Base-by-base conservation (phyloP, 176 grass and related monocot genomes). In the Carex parvula region DNA sequence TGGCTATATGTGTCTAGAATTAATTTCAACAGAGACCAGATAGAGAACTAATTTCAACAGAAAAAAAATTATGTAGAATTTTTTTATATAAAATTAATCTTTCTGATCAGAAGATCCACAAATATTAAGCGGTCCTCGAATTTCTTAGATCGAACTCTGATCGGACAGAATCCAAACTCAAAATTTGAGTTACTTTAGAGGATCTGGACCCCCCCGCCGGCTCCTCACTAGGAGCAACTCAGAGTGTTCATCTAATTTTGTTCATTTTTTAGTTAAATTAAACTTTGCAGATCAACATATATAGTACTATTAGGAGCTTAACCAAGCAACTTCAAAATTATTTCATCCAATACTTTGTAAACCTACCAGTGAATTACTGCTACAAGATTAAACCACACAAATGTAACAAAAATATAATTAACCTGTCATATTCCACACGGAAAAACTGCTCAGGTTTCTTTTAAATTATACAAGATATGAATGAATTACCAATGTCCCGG, bases 401-500 rank as follows among this genome's bases (percentile, higher is more conserved):
- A 16, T 79, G 20, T 35, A 35, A 58, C 54, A 13, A 79, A 14
- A 24, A 79, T 33, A 79, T 15, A 50, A 11, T 44, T 44, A 58
- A 9, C 60, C 1, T 26, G 32, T 79, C 16, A 59, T 39, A 4
- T 60, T 32, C 53, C 14, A 58, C 8, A 60, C 2, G 2, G 52
- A 62, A 37, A 70, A 46, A 7, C 57, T 41, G 12, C 7, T n/a
- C 26, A 59, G 14, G 17, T 63, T 61, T 44, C 21, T 63, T 37
- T 39, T 64, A 63, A 35, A 81, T 74, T 10, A n/a, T 8, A 41
- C 10, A 24, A 24, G 14, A 52, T 52, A 26, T 81, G 15, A 59
- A 80, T 53, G 3, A 29, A 17, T 82, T 67, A 82, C 94, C 94
- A 60, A 97, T 84, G 55, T 97, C 87, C 37, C 90, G 89, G 89